Percentiles rank a stretch among this genome's conserved stretches.
phyloP scores from a whole-genome alignment of 768 basidiomycete genomes.

The Chalciporus piperatus region DNA sequence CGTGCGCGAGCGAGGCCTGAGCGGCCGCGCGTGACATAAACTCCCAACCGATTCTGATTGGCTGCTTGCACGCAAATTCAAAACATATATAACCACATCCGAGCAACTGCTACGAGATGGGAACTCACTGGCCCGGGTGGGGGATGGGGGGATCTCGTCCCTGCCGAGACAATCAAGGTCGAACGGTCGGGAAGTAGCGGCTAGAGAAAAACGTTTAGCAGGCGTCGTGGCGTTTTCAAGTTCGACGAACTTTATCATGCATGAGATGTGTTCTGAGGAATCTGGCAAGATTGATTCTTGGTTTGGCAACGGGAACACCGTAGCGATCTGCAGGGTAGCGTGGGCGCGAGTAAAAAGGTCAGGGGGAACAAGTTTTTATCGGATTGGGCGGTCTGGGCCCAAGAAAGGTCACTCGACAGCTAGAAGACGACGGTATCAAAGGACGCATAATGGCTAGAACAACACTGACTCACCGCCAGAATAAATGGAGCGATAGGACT shows the following conservation, averaged over 20 bases:
- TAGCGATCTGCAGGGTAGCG: slow-evolving; percentile 12
- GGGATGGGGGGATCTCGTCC: neutral
- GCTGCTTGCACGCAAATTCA: neutral
- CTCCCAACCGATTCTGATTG: neutral
- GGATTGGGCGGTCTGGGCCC: neutral
- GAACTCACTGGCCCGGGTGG: neutral
- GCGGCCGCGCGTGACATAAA: slow-evolving; percentile 14
- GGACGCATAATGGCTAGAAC: neutral
- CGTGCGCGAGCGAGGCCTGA: neutral
- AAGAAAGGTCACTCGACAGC: neutral
- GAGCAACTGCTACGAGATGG: neutral
- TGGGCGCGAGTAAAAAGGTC: slow-evolving; percentile 13
- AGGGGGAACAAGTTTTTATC: neutral
- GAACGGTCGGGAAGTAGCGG: neutral
- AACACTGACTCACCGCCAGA: slow-evolving; percentile 13
- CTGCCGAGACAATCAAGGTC: no score
- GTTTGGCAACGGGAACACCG: slow-evolving; percentile 13
- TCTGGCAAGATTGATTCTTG: neutral
- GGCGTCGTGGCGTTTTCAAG: slow-evolving; percentile 16
- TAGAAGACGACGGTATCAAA: neutral
- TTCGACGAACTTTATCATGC: neutral
- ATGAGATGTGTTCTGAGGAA: no score
- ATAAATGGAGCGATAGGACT: slow-evolving; percentile 17
- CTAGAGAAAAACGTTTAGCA: neutral
- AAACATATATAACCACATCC: neutral